These are phyloP conservation scores for Carex kokanica DNA, from an alignment of 176 grass and related monocot species.

Conservation along the genomic window DNA sequence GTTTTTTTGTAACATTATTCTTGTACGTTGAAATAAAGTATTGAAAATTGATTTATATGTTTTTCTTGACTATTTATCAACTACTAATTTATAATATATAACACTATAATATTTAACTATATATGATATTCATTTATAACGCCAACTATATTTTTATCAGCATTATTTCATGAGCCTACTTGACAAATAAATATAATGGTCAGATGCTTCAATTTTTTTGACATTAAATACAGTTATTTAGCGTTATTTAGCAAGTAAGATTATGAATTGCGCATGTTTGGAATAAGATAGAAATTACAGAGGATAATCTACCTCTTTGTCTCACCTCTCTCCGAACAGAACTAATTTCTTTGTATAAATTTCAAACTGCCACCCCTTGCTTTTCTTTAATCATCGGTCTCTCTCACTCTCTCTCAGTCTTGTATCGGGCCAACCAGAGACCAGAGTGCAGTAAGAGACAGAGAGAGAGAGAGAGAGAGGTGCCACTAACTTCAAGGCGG, in stretches of 20 bases:
- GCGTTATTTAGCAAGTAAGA: neutral
- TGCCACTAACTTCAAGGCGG: conserved; percentile 24
- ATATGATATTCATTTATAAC: neutral
- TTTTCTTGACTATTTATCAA: neutral
- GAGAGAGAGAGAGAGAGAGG: neutral
- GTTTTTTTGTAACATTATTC: neutral
- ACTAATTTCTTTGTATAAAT: conserved; percentile 22
- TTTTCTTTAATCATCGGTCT: conserved; percentile 24
- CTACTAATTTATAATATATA: neutral
- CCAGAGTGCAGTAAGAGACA: neutral
- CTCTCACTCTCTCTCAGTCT: neutral
- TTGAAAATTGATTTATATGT: neutral
- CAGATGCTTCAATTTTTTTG: neutral
- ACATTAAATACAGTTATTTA: neutral
- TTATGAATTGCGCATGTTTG: neutral
- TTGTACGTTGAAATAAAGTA: neutral
- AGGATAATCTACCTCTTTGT: neutral
- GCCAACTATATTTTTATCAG: neutral
- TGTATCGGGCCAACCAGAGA: conserved; percentile 4
- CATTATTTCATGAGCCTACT: neutral
- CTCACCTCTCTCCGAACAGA: neutral
- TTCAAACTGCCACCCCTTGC: conserved; percentile 21
- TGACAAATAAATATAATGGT: neutral
- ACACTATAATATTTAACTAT: neutral
- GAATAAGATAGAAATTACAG: neutral